Evolutionary conservation across 192 early-diverging fungal genomes (phyloP).

Genomic region (Coemansia sp.): DNA sequence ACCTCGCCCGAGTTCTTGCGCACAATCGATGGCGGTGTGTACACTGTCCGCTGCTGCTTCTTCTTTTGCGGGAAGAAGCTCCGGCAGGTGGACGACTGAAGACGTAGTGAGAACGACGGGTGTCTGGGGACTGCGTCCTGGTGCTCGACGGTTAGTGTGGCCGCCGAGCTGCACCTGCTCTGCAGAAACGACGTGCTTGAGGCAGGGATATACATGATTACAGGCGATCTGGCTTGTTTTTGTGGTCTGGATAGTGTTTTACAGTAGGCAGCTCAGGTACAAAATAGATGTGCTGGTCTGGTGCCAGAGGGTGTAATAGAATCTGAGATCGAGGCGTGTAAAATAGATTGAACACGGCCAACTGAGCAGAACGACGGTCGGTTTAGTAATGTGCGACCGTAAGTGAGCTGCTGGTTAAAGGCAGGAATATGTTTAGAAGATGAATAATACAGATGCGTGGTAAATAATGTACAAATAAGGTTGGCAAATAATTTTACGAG

Average conservation of each 20-base stretch:
- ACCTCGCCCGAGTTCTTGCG: slow-evolving; percentile 54
- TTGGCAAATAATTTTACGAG: not conserved
- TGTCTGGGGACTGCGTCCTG: not conserved
- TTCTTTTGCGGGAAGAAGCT: slow-evolving; percentile 22
- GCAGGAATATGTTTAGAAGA: not conserved
- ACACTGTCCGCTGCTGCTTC: slow-evolving; percentile 10
- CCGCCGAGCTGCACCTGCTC: slow-evolving; percentile 9
- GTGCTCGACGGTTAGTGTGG: not conserved
- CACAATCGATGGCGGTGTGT: slow-evolving; percentile 29
- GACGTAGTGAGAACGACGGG: slow-evolving; percentile 2
- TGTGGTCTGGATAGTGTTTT: not conserved
- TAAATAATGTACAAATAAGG: slow-evolving; percentile 4
- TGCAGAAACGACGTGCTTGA: slow-evolving; percentile 16
- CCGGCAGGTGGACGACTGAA: slow-evolving; percentile 3
- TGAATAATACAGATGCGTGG: slow-evolving; percentile 5
- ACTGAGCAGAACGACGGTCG: not conserved
- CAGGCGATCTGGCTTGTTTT: not conserved
- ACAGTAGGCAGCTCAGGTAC: not conserved
- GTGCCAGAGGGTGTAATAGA: not conserved
- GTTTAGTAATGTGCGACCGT: not conserved
- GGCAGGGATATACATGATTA: slow-evolving; percentile 48
- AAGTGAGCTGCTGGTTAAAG: not conserved
- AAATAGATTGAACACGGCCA: not conserved
- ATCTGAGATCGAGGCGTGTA: not conserved
- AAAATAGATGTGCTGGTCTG: not conserved